Conservation (phyloP, 2,329 filamentous ascomycete species). For the Albifimbria verrucaria region DNA sequence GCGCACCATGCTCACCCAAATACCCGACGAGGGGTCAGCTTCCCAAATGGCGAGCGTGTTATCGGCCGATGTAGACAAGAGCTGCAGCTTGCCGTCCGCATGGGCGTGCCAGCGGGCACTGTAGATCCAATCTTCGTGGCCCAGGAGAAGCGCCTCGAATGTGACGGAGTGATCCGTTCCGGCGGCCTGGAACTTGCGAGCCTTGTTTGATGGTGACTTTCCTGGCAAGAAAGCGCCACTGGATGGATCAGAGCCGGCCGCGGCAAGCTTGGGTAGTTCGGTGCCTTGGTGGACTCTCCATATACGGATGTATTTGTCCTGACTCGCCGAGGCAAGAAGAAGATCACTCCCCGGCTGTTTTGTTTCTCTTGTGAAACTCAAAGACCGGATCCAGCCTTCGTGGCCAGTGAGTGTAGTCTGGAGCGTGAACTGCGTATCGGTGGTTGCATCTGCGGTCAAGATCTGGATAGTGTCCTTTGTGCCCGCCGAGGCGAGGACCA, state of each 20-base stretch:
- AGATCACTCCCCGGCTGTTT: constrained; percentile 58
- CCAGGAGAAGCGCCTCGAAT: constrained; percentile 89
- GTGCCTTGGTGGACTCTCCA: constrained; percentile 80
- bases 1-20: constrained; percentile 84
- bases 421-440: constrained; percentile 56
- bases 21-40: constrained; percentile 74
- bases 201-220: constrained; percentile 83
- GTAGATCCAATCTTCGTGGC: constrained; percentile 98
- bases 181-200: constrained; percentile 66
- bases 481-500: constrained; percentile 79
- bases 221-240: constrained; percentile 60
- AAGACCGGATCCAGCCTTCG: constrained; percentile 89
- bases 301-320: constrained; percentile 94
- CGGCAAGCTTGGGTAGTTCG: constrained; percentile 56
- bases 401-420: constrained; percentile 82
- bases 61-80: constrained; percentile 89
- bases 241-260: constrained; percentile 51
- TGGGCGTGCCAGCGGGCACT: constrained; percentile 71
- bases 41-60: constrained; percentile 95
- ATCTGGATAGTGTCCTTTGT: constrained; percentile 82
- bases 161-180: constrained; percentile 72
- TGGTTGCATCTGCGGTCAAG: constrained; percentile 54
- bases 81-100: constrained; percentile 54
- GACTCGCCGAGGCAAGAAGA: constrained; percentile 86
- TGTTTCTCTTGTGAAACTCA: constrained; percentile 71